Evolutionary conservation across 2,329 filamentous ascomycete species (phyloP).

Genomic region (Fusarium neocosmosporiellum): DNA sequence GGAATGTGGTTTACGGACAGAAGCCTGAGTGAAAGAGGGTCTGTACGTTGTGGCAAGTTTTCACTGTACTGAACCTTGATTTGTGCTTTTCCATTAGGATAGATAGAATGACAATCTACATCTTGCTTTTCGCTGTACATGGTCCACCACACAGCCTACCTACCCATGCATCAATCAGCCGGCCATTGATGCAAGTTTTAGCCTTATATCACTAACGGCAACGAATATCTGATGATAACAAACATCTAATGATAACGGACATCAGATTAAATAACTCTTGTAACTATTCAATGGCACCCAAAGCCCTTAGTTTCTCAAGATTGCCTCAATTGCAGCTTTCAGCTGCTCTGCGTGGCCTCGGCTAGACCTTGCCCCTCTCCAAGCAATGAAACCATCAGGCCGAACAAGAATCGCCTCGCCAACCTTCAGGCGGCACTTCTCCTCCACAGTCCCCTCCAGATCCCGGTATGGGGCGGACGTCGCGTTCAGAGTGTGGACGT

Average conservation of each 20-base stretch:
- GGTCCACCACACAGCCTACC: too few relatives aligned
- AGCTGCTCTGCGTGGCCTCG: not conserved
- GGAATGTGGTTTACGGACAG: slow-evolving; percentile 8
- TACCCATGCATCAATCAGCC: too few relatives aligned
- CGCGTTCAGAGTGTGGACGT: not conserved
- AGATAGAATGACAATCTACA: not conserved
- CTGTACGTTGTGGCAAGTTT: too few relatives aligned
- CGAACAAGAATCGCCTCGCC: not conserved
- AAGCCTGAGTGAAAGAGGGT: not conserved
- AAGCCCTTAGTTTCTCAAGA: not conserved
- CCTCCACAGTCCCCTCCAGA: not conserved
- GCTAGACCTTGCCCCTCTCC: not conserved
- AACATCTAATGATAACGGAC: too few relatives aligned
- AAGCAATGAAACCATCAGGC: not conserved
- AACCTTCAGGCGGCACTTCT: not conserved
- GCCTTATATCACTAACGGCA: too few relatives aligned
- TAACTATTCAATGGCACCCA: too few relatives aligned
- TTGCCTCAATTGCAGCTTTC: not conserved
- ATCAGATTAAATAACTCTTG: too few relatives aligned
- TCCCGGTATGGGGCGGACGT: not conserved
- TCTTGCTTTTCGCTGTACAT: too few relatives aligned
- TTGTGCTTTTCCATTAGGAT: not conserved
- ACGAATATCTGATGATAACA: too few relatives aligned
- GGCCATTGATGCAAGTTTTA: too few relatives aligned
- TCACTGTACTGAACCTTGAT: not conserved